These are phyloP conservation scores for Fistulina hepatica DNA, from an alignment of 1,284 basidiomycete species.

Conservation along the genomic window DNA sequence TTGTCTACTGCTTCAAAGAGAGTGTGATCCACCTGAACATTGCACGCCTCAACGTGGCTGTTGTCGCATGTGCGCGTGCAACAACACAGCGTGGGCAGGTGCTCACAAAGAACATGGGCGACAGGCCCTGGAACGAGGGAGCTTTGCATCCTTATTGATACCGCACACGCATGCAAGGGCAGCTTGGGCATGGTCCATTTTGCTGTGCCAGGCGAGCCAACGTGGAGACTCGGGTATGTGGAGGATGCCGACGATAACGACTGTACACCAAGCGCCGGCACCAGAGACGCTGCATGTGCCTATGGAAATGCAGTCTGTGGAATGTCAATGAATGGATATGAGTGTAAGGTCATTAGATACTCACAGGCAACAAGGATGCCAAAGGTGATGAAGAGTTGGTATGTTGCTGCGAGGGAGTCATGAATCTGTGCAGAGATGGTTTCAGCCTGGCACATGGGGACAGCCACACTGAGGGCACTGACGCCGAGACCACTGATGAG, in stretches of 20 bases:
- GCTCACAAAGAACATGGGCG: conserved; percentile 41
- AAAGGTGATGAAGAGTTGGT: conserved; percentile 68
- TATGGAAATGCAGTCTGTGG: conserved; percentile 46
- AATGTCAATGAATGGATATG: conserved; percentile 2
- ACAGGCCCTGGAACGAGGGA: conserved; percentile 98
- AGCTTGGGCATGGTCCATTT: conserved; percentile 39
- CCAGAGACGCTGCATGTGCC: conserved; percentile 38
- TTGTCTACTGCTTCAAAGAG: conserved; percentile 93
- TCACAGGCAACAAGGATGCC: conserved; percentile 67
- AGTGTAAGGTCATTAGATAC: conserved; percentile 14
- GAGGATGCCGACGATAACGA: conserved; percentile 56
- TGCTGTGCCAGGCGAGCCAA: conserved; percentile 49
- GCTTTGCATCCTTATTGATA: conserved; percentile 28
- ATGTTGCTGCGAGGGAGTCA: conserved; percentile 60
- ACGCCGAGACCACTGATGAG: conserved; percentile 59
- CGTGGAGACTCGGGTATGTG: conserved; percentile 72
- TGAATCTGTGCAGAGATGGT: conserved; percentile 40
- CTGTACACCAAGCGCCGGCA: conserved; percentile 52
- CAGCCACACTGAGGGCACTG: conserved; percentile 63
- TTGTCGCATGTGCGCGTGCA: conserved; percentile 76
- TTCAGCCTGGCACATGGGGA: conserved; percentile 44
- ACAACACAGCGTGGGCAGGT: conserved; percentile 69
- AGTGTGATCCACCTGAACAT: conserved; percentile 92
- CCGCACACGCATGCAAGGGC: conserved; percentile 51
- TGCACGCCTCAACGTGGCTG: conserved; percentile 62